phyloP scores from a whole-genome alignment of 495 filamentous ascomycete species.

The Emericellopsis terricola region DNA sequence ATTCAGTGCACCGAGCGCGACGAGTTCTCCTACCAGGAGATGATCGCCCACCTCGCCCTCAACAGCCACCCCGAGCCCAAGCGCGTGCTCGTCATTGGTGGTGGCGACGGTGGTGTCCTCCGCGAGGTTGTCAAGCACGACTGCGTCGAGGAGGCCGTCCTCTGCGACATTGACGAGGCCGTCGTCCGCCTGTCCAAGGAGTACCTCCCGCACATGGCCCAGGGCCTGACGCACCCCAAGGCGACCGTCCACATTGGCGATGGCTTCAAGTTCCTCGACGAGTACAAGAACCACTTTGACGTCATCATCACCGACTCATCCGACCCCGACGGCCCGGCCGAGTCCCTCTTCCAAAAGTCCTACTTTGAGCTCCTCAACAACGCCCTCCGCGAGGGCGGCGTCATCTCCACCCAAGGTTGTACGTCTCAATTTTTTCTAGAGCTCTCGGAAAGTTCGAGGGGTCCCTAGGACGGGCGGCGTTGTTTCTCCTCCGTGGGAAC shows the following conservation, averaged over 20 bases:
- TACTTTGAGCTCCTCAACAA: slow-evolving; percentile 88
- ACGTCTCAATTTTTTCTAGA: slow-evolving; percentile 49
- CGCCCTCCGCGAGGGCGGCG: slow-evolving; percentile 84
- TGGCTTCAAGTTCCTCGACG: slow-evolving; percentile 91
- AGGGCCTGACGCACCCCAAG: slow-evolving; percentile 84
- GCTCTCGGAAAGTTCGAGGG: not conserved
- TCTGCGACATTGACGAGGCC: slow-evolving; percentile 99
- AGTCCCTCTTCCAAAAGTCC: slow-evolving; percentile 92
- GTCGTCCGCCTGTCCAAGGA: slow-evolving; percentile 97
- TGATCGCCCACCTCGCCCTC: slow-evolving; percentile 98
- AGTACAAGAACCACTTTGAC: slow-evolving; percentile 88
- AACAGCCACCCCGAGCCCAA: slow-evolving; percentile 95
- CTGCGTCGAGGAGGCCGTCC: slow-evolving; percentile 73
- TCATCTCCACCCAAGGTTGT: slow-evolving; percentile 99
- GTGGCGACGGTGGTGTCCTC: slow-evolving; percentile 90
- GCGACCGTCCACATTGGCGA: slow-evolving; percentile 83
- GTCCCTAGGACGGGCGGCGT: not conserved
- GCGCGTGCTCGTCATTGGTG: slow-evolving; percentile 95
- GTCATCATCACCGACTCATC: slow-evolving; percentile 99
- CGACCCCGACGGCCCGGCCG: slow-evolving; percentile 91
- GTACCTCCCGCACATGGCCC: slow-evolving; percentile 89
- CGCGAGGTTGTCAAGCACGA: slow-evolving; percentile 98
- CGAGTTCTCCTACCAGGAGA: slow-evolving; percentile 99
- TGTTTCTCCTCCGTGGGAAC: slow-evolving; percentile 1
- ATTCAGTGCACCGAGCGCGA: slow-evolving; percentile 97